Base-by-base conservation (phyloP, 1,139 yeast genomes). In the Yamadazyma oceani region DNA sequence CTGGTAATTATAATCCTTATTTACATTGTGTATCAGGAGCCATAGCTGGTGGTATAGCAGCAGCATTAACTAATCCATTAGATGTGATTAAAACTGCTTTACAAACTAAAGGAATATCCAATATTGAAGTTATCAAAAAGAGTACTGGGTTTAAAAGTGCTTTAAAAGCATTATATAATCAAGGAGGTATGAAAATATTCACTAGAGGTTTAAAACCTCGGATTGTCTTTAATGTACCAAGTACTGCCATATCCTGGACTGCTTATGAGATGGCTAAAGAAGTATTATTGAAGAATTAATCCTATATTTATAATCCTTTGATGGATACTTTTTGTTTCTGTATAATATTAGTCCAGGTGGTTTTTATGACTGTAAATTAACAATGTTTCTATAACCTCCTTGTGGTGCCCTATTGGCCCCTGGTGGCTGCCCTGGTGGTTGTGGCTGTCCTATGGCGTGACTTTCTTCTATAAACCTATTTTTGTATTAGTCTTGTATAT, bases 201-300 rank as follows among this genome's bases (percentile, higher is more conserved):
- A 60, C 75, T 54, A 74, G 95, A 54, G 98, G 98, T 19, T 70
- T 90, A 55, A 82, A 83, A 56, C 97, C 99, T 34, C 79, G 99
- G 62, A 82, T 94, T 38, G 82, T 92, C 27, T 86, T 94, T 47
- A 89, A 90, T 60, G 90, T 92, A 59, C 99, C 99, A 15, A 85
- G 95, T 34, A 90, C 98, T 10, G 98, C 98, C 24, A 90, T 92
- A 44, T 83, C 96, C 47, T 92, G 98, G 98, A 92, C 97, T 2
- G 90, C 96, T 16, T 92, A 94, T 62, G 98, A 92, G 60, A 87
- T 90, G 94, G 97, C 97, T 31, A 92, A 92, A 64, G 85, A 81
- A 51, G 72, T 84, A 36, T 62, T 76, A 51, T 57, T 64, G 30
- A 58, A 47, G 45, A 48, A 51, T 27, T 50, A 35, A n/a, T 26